Evolutionary conservation across 2,329 filamentous ascomycete species (phyloP).

Genomic region (Fusarium vanettenii): DNA sequence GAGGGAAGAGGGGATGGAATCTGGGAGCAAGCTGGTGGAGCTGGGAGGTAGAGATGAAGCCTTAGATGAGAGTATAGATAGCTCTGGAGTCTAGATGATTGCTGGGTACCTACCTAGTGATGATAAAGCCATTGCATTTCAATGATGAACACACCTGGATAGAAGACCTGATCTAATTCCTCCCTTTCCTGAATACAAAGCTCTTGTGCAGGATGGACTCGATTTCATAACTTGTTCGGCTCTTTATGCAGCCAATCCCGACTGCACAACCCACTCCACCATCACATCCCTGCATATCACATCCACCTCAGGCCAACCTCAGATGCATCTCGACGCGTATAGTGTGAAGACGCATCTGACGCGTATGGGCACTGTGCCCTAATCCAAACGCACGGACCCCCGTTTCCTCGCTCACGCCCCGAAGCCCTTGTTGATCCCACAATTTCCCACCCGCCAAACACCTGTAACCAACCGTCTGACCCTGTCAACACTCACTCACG

Average conservation of each 20-base stretch:
- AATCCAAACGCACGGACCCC: background rate
- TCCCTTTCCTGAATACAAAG: background rate
- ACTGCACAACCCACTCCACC: background rate
- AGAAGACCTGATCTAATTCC: background rate
- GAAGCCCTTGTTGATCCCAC: background rate
- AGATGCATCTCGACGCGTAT: background rate
- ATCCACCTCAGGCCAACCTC: background rate
- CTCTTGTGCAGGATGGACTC: background rate
- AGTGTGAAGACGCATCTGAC: background rate
- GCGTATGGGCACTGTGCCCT: background rate
- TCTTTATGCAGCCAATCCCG: background rate
- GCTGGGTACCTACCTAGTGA: background rate
- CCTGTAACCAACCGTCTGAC: slow-evolving; percentile 8
- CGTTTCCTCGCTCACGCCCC: background rate
- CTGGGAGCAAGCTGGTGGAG: slow-evolving; percentile 49
- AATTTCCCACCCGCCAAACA: slow-evolving; percentile 10
- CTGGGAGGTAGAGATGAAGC: slow-evolving; percentile 12
- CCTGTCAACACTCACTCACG: background rate
- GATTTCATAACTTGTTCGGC: background rate
- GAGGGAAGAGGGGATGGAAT: slow-evolving; percentile 55
- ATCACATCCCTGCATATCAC: background rate
- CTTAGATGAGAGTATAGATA: background rate
- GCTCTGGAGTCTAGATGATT: background rate
- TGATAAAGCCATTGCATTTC: background rate
- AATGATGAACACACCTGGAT: background rate